Base-by-base conservation (phyloP, 768 basidiomycete species). In the Termitomyces sp. region DNA sequence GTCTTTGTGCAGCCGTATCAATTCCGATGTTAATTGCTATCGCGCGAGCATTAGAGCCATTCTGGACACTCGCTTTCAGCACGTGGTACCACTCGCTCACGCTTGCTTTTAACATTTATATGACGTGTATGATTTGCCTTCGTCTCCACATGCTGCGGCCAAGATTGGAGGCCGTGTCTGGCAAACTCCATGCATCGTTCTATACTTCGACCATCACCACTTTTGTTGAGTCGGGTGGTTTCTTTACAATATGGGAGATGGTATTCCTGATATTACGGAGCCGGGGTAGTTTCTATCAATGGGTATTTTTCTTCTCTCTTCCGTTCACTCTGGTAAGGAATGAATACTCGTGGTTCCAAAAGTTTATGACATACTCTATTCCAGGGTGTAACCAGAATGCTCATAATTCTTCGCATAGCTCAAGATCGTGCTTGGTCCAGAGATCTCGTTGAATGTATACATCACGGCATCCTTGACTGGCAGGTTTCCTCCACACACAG, bases 181-280 rank as follows among this genome's bases (percentile, higher is more conserved):
- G 75, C 19, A 68, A 64, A 32, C 63, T 76, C 6, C 68, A 71
- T 48, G 73, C 76, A 1, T 67, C 69, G 5, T 68, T 71, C n/a
- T 77, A 77, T 51, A 75, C 71, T 19, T 74, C 74, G 1, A 38
- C 46, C 12, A 63, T 67, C 25, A 75, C 75, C 2, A 65, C 68
- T 32, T 70, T 75, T 40, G 74, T 76, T n/a, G 76, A 77, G 57
- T 73, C 74, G 51, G 75, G 73, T 14, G 70, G 68, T 8, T 67
- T 77, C 32, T 72, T 74, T 58, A 73, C 76, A 0, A 8, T 74
- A 0, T 77, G 76, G 76, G 56, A 60, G 5, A 54, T 67, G 16
- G 58, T 60, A 21, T 69, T 71, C 53, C 57, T 77, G 42, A 65
- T 69, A 42, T 37, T 67, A 31, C 62, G 59, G n/a, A 59, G 58